These are phyloP conservation scores for Podospora australis DNA, from an alignment of 495 filamentous ascomycete genomes.

Conservation along the genomic window DNA sequence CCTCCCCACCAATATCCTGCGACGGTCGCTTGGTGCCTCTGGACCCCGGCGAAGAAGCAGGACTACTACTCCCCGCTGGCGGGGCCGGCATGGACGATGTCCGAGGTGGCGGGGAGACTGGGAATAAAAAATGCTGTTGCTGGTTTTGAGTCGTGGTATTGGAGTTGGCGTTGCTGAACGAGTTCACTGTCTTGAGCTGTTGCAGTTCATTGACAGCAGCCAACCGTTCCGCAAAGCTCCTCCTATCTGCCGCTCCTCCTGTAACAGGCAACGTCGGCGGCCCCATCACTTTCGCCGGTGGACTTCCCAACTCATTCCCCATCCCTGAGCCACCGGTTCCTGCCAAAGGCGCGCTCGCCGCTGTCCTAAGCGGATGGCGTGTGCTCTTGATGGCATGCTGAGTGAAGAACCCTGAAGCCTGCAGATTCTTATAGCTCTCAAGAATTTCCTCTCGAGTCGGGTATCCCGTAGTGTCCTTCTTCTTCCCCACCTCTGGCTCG, in stretches of 20 bases:
- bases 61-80: background rate
- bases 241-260: background rate
- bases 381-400: conserved; percentile 43
- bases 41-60: conserved; percentile 3
- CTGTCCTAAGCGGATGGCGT: conserved; percentile 27
- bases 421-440: conserved; percentile 38
- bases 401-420: conserved; percentile 43
- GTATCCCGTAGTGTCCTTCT: conserved; percentile 16
- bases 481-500: background rate
- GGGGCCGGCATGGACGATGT: background rate
- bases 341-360: conserved; percentile 9
- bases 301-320: too few relatives aligned
- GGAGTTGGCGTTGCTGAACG: too few relatives aligned
- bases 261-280: background rate
- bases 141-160: too few relatives aligned
- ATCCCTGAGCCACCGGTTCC: too few relatives aligned
- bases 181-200: too few relatives aligned
- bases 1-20: conserved; percentile 9
- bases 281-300: too few relatives aligned
- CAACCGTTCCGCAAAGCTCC: conserved; percentile 8
- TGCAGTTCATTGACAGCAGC: background rate
- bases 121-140: too few relatives aligned
- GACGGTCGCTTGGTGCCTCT: conserved; percentile 24
- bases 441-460: conserved; percentile 40
- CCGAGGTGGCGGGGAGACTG: conserved; percentile 3